Evolutionary conservation across 164 flowering plant species (phyloP), one percentile per base, ranked within the genome.

Genomic region (Liriodendron chinense): DNA sequence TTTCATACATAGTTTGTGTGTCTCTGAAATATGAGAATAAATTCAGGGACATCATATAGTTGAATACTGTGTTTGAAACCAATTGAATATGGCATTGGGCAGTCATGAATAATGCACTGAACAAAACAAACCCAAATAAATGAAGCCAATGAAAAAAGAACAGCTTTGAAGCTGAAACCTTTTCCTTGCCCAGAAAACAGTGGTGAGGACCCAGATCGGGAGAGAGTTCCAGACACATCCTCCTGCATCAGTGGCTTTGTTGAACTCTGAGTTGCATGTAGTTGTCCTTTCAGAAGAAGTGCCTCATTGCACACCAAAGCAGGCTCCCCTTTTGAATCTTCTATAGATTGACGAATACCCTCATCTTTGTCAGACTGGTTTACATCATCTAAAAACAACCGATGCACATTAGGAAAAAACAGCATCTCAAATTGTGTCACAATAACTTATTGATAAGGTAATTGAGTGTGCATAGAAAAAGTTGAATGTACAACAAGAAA

Each of bases 331-430:
- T 47, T 76, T 47, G 56, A 34, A 75, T 65, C 78, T 71, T 78
- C 82, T 75, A 65, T 47, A 16, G 81, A 77, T 28, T 69, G 13
- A 71, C 12, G 64, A 47, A 26, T 53, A 59, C 57, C 78, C 68
- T 72, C 78, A 47, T 83, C 89, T 80, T 81, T 79, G 63, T 81
- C 86, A 68, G 84, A 71, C 72, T 80, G 86, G 22, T 82, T 81
- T 62, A 86, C 77, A 74, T 88, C 94, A 89, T 89, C 98, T 75
- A 23, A 68, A 34, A 63, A 63, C 9, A 63, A 63, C 9, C 22
- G 2, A 21, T 9, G 10, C 22, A 63, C 59, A 53, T 14, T 8
- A 53, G 59, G 20, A 18, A 49, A 68, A 26, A 24, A 26, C 70
- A 68, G 47, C 48, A 26, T 43, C 47, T 68, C 12, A 26, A 53